phyloP scores from a whole-genome alignment of 192 early-diverging fungal genomes.

The Coemansia furcata region DNA sequence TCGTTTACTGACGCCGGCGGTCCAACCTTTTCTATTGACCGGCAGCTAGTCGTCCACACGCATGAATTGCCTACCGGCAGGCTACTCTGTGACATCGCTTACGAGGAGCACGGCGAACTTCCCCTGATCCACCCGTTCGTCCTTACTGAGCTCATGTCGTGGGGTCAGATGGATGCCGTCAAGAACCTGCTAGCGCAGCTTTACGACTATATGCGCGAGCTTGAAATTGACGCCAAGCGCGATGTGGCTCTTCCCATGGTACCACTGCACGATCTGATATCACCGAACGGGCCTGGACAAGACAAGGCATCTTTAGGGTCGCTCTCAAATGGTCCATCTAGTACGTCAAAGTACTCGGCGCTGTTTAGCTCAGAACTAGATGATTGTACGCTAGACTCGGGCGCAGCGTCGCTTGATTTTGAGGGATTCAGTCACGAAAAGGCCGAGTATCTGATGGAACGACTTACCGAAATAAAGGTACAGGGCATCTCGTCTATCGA shows the following conservation, averaged over 20 bases:
- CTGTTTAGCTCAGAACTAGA: conserved; percentile 15
- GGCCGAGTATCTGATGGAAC: conserved; percentile 41
- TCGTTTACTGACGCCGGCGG: conserved; percentile 49
- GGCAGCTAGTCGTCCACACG: conserved; percentile 31
- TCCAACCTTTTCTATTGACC: conserved; percentile 45
- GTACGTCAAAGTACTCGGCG: conserved; percentile 21
- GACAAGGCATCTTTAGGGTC: background rate
- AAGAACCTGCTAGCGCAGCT: conserved; percentile 32
- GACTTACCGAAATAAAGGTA: conserved; percentile 47
- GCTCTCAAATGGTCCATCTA: background rate
- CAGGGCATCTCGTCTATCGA: conserved; percentile 62
- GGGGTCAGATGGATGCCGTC: conserved; percentile 41
- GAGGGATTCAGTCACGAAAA: conserved; percentile 40
- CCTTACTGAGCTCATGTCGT: conserved; percentile 50
- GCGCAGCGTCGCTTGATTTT: conserved; percentile 22
- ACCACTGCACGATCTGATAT: conserved; percentile 29
- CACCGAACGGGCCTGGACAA: background rate
- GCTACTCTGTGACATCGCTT: conserved; percentile 30
- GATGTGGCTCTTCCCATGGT: conserved; percentile 27
- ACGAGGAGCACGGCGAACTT: conserved; percentile 47
- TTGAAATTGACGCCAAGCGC: conserved; percentile 17
- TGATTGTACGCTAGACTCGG: conserved; percentile 5
- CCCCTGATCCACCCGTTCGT: conserved; percentile 46
- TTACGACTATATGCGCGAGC: conserved; percentile 44
- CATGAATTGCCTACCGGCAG: conserved; percentile 15